Conservation (phyloP, 139 green algal species). For the Tetradesmus lagerheimii region DNA sequence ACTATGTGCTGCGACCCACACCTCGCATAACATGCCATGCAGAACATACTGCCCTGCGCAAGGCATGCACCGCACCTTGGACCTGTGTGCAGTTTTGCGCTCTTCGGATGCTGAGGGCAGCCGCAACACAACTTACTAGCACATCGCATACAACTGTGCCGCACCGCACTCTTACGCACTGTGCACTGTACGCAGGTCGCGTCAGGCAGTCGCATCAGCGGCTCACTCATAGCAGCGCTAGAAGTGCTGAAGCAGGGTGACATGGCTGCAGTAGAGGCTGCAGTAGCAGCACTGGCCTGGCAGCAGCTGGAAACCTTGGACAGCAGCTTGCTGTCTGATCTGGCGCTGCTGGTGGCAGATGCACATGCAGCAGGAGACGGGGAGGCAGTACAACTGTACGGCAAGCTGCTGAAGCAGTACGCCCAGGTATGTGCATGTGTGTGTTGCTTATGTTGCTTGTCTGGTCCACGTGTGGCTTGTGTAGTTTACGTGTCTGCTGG, state of each 20-base stretch:
- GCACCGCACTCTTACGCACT: not conserved
- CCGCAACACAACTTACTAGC: too few relatives aligned
- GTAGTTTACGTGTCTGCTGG: not conserved
- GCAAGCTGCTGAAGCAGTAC: constrained; percentile 27
- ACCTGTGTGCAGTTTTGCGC: too few relatives aligned
- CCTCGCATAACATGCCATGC: constrained; percentile 1
- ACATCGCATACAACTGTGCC: too few relatives aligned
- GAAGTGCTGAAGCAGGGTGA: constrained; percentile 32
- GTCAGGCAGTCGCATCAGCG: constrained; percentile 33
- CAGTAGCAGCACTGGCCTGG: constrained; percentile 16
- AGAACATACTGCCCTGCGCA: too few relatives aligned
- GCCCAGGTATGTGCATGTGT: constrained; percentile 13
- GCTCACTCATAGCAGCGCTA: constrained; percentile 28
- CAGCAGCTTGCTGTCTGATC: constrained; percentile 20
- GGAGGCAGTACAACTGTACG: not conserved
- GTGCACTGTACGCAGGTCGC: not conserved
- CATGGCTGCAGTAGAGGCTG: constrained; percentile 28
- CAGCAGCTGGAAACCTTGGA: constrained; percentile 21
- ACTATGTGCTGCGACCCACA: too few relatives aligned
- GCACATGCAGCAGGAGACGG: not conserved
- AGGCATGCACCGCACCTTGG: not conserved
- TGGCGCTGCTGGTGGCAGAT: constrained; percentile 28
- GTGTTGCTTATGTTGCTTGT: not conserved
- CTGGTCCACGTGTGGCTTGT: too few relatives aligned
- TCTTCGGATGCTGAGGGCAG: too few relatives aligned